phyloP scores from a whole-genome alignment of 202 grass and related monocot genomes.

The Dendrocalamus latiflorus region DNA sequence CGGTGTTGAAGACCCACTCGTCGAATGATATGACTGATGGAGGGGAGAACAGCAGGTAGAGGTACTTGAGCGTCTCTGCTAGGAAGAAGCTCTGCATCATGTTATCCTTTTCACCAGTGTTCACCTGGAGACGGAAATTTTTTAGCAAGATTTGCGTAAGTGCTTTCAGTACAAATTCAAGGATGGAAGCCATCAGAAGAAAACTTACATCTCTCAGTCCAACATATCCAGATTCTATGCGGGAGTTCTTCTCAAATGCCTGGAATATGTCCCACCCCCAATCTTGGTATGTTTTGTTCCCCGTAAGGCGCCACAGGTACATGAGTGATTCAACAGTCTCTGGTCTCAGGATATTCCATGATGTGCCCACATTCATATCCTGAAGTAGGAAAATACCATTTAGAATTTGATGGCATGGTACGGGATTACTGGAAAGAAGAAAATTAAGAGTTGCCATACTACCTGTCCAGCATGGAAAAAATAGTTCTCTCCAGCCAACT shows the following conservation, averaged over 20 bases:
- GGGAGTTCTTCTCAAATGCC: conserved; percentile 99
- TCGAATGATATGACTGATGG: conserved; percentile 88
- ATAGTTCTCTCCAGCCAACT: conserved; percentile 97
- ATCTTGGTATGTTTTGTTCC: conserved; percentile 97
- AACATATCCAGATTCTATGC: conserved; percentile 90
- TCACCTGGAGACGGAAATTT: conserved; percentile 51
- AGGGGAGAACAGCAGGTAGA: conserved; percentile 91
- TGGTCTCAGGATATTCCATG: conserved; percentile 98
- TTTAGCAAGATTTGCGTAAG: conserved; percentile 3
- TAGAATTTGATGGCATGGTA: not conserved
- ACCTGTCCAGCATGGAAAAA: conserved; percentile 77
- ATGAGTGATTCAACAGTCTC: conserved; percentile 95
- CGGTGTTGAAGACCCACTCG: conserved; percentile 97
- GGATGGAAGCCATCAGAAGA: conserved; percentile 4
- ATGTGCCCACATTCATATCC: conserved; percentile 96
- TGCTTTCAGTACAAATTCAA: conserved; percentile 3
- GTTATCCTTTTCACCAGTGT: conserved; percentile 80
- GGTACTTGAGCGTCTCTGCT: conserved; percentile 94
- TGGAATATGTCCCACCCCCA: conserved; percentile 99
- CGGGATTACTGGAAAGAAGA: not conserved
- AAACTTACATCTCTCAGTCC: conserved; percentile 85
- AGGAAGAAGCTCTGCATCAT: conserved; percentile 99
- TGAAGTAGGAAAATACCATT: conserved; percentile 33
- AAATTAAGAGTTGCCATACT: conserved; percentile 1
- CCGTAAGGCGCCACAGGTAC: conserved; percentile 91